These are phyloP conservation scores for Torulaspora delbrueckii DNA, from an alignment of 805 yeast genomes.

Conservation along the genomic window DNA sequence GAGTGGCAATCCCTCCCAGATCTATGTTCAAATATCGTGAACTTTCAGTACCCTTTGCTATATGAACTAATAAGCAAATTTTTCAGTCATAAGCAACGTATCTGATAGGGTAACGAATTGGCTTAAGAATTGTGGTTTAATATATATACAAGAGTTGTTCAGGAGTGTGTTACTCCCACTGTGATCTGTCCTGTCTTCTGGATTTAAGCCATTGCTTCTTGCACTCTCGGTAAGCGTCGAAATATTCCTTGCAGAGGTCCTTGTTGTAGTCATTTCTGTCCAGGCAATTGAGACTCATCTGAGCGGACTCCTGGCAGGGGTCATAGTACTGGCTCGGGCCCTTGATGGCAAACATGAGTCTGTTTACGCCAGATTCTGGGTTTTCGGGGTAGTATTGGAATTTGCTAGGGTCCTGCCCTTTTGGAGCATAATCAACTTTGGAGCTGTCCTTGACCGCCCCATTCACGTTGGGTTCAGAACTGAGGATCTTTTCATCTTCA, in stretches of 20 bases:
- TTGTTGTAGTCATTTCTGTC: slow-evolving; percentile 70
- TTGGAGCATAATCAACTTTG: slow-evolving; percentile 25
- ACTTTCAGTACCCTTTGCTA: slow-evolving; percentile 4
- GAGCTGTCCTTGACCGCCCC: slow-evolving; percentile 12
- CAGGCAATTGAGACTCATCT: slow-evolving; percentile 80
- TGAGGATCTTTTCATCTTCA: neutral
- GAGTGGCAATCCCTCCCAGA: neutral
- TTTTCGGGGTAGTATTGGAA: slow-evolving; percentile 63
- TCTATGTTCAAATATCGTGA: neutral
- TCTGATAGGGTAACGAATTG: neutral
- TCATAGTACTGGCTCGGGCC: slow-evolving; percentile 83
- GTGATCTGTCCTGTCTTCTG: slow-evolving; percentile 35
- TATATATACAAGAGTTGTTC: too few relatives aligned
- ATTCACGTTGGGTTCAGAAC: neutral
- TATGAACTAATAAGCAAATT: slow-evolving; percentile 1
- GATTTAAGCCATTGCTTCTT: slow-evolving; percentile 63
- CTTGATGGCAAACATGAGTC: slow-evolving; percentile 63
- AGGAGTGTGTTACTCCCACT: slow-evolving; percentile 23
- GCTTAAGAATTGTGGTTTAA: neutral
- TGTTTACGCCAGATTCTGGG: slow-evolving; percentile 69
- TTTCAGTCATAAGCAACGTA: slow-evolving; percentile 2
- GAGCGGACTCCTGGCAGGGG: slow-evolving; percentile 87
- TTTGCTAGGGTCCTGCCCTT: slow-evolving; percentile 16
- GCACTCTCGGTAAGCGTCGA: slow-evolving; percentile 91
- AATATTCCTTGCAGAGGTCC: slow-evolving; percentile 70